Evolutionary conservation across 495 filamentous ascomycete species (phyloP).

Genomic region (Clavariopsis aquatica): DNA sequence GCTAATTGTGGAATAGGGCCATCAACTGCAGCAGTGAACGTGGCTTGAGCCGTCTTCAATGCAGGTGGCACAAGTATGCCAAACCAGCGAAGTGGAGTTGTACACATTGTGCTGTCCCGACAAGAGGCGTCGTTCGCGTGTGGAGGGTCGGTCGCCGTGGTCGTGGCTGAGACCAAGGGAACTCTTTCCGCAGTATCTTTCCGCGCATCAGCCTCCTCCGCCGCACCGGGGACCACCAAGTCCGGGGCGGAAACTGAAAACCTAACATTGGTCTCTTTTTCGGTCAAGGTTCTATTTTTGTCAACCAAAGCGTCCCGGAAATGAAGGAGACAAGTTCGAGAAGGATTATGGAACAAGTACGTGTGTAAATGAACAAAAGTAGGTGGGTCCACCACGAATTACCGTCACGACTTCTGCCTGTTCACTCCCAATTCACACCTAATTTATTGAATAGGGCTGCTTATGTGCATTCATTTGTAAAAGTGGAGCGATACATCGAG

Average conservation of each 20-base stretch:
- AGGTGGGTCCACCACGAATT: background rate
- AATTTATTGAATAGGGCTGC: background rate
- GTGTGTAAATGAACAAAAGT: background rate
- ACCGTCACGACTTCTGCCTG: background rate
- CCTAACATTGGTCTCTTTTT: slow-evolving; percentile 4
- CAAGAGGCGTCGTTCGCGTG: background rate
- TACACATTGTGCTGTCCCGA: background rate
- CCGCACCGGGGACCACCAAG: background rate
- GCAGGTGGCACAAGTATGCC: slow-evolving; percentile 51
- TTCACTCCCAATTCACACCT: background rate
- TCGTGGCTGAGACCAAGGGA: background rate
- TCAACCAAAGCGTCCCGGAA: background rate
- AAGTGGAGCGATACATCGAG: background rate
- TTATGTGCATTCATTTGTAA: background rate
- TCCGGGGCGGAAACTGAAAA: slow-evolving; percentile 6
- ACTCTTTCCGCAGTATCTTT: background rate
- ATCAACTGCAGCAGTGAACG: slow-evolving; percentile 43
- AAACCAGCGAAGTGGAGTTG: slow-evolving; percentile 51
- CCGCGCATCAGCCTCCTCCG: slow-evolving; percentile 5
- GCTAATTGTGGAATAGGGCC: slow-evolving; percentile 36
- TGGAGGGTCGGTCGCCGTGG: background rate
- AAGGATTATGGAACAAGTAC: background rate
- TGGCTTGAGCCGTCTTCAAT: slow-evolving; percentile 44
- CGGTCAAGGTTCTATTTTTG: background rate
- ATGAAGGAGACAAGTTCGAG: background rate